Evolutionary conservation across 169 alveolate species (phyloP), one percentile per base, ranked within the genome.

Genomic region (Toxoplasma gondii): DNA sequence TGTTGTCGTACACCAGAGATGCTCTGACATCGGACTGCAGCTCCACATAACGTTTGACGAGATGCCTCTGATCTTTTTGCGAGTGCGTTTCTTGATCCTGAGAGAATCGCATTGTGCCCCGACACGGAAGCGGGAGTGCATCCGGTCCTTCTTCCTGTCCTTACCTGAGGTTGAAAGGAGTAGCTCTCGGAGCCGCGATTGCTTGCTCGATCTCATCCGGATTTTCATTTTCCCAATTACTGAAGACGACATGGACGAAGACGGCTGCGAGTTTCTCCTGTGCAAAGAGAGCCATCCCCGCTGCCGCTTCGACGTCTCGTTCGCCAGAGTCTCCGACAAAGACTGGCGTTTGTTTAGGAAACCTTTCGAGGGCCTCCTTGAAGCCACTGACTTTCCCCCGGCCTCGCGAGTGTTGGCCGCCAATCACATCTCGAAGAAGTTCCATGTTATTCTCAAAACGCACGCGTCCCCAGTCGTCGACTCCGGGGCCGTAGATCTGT

Each of bases 281-380:
- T 44, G 27, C 41, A 44, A 34, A 58, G 69, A 70, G 44, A 19
- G 95, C 95, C 87, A 93, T 86, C n/a, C 91, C 93, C 58, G 95
- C 95, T 0, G 91, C 67, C 16, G 90, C 95, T 74, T 93, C 95
- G 24, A 91, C 88, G 74, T 93, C 95, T 36, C 70, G 64, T 69
- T 93, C 95, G 67, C 95, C 95, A 4, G 93, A 67, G 45, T 93
- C 95, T 1, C 95, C 95, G 80, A 86, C 19, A 44, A 93, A 70
- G 27, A 93, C 91, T 12, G 64, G 90, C 38, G 90, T 43, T 16
- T 39, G 39, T 19, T 39, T 41, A 17, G 90, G 69, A 36, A 82
- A 82, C 38, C 19, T 44, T 24, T 64, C 90, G 43, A 87, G 44
- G 19, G 95, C 95, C 80, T 83, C 88, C 54, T 5, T 44, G 69